Conservation (phyloP, 2,329 filamentous ascomycete species). For the Aspergillus candidus region DNA sequence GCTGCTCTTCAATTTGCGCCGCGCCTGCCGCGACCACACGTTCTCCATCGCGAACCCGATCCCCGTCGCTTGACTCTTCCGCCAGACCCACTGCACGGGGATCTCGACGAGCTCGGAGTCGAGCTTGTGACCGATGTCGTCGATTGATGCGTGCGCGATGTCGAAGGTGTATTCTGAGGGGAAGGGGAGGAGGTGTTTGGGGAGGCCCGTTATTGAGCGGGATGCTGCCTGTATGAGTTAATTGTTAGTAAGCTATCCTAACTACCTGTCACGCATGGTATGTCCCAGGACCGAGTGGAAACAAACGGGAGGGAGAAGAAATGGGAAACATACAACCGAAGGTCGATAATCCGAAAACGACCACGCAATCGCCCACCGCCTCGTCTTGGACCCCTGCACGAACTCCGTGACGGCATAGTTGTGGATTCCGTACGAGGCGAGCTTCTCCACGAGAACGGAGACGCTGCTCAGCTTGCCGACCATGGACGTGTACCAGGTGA, state of each 20-base stretch:
- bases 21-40: constrained; percentile 72
- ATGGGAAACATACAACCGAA: constrained; percentile 37
- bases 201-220: constrained; percentile 39
- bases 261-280: too few relatives aligned
- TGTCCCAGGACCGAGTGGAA: too few relatives aligned
- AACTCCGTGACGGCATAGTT: constrained; percentile 84
- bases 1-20: constrained; percentile 47
- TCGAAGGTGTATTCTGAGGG: constrained; percentile 47
- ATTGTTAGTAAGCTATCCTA: constrained; percentile 9
- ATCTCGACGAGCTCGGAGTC: constrained; percentile 49
- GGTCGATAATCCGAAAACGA: constrained; percentile 68
- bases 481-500: constrained; percentile 90
- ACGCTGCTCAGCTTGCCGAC: constrained; percentile 73
- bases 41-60: constrained; percentile 59
- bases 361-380: constrained; percentile 85
- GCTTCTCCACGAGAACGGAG: constrained; percentile 54
- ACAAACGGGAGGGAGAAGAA: neutral
- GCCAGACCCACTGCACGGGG: constrained; percentile 62
- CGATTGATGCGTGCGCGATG: constrained; percentile 20
- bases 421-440: constrained; percentile 51
- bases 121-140: constrained; percentile 32
- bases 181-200: constrained; percentile 48
- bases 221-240: constrained; percentile 23
- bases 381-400: constrained; percentile 69
- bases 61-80: constrained; percentile 48